Percentiles rank a stretch among this genome's conserved stretches.
Conservation (phyloP, 768 basidiomycete genomes). For the Paxillus rubicundulus region DNA sequence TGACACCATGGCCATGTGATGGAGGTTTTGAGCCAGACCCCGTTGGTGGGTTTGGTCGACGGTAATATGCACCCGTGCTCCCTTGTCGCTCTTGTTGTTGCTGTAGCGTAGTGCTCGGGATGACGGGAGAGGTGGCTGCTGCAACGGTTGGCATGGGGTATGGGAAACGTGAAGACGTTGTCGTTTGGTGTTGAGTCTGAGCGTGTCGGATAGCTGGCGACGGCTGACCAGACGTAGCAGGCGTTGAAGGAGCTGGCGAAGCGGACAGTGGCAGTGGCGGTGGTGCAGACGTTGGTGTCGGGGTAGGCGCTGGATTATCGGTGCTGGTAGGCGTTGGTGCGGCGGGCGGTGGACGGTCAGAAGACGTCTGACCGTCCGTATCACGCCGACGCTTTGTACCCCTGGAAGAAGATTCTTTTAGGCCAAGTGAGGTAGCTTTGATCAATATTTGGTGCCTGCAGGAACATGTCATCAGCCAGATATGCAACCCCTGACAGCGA, state of each 20-base stretch:
- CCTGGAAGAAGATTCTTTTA: conserved; percentile 72
- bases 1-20: conserved; percentile 21
- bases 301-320: conserved; percentile 17
- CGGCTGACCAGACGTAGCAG: conserved; percentile 32
- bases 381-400: conserved; percentile 61
- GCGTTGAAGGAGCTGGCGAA: conserved; percentile 35
- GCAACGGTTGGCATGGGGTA: conserved; percentile 78
- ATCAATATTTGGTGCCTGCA: conserved; percentile 77
- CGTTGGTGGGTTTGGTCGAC: conserved; percentile 38
- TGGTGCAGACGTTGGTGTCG: conserved; percentile 26
- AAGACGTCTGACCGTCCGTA: conserved; percentile 31
- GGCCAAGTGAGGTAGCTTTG: conserved; percentile 73
- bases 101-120: conserved; percentile 41
- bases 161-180: conserved; percentile 38
- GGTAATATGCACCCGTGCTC: conserved; percentile 50
- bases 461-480: conserved; percentile 5
- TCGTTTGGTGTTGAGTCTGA: conserved; percentile 28
- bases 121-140: conserved; percentile 55
- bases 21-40: conserved; percentile 22
- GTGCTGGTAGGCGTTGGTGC: conserved; percentile 20
- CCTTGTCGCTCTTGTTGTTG: conserved; percentile 32
- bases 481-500: not conserved
- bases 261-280: conserved; percentile 32
- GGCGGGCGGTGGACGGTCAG: conserved; percentile 23
- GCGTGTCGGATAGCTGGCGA: conserved; percentile 35